Evolutionary conservation across 2,329 filamentous ascomycete species (phyloP).

Genomic region (Neonectria punicea): DNA sequence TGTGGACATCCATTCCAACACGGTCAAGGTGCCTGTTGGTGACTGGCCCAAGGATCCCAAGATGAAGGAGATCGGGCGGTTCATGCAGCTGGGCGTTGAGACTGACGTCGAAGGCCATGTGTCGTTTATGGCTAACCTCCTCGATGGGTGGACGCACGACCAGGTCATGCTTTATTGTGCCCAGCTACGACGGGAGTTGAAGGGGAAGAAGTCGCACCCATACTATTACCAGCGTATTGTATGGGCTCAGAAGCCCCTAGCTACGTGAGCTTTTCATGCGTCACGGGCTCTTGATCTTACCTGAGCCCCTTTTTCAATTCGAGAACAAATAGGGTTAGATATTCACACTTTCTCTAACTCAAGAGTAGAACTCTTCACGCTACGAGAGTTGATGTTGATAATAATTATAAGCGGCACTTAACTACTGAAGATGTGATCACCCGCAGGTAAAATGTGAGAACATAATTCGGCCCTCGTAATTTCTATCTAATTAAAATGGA

Average conservation of each 20-base stretch:
- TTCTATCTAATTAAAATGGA: neutral
- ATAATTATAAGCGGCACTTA: too few relatives aligned
- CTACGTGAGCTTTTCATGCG: neutral
- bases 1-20: constrained; percentile 35
- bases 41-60: constrained; percentile 33
- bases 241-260: constrained; percentile 33
- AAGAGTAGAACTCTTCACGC: too few relatives aligned
- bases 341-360: too few relatives aligned
- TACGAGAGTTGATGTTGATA: too few relatives aligned
- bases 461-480: neutral
- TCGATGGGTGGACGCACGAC: constrained; percentile 49
- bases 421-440: too few relatives aligned
- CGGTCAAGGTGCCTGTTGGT: constrained; percentile 34
- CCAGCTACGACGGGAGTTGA: constrained; percentile 46
- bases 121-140: constrained; percentile 45
- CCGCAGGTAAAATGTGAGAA: neutral
- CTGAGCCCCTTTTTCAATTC: too few relatives aligned
- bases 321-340: too few relatives aligned
- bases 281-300: too few relatives aligned
- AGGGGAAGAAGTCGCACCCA: constrained; percentile 39
- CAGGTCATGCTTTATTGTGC: constrained; percentile 48
- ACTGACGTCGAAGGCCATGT: constrained; percentile 50
- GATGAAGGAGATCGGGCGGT: constrained; percentile 38
- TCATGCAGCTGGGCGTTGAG: constrained; percentile 46
- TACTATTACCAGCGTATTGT: constrained; percentile 46